phyloP scores from a whole-genome alignment of 179 eudicot species.

The Corrigiola litoralis region DNA sequence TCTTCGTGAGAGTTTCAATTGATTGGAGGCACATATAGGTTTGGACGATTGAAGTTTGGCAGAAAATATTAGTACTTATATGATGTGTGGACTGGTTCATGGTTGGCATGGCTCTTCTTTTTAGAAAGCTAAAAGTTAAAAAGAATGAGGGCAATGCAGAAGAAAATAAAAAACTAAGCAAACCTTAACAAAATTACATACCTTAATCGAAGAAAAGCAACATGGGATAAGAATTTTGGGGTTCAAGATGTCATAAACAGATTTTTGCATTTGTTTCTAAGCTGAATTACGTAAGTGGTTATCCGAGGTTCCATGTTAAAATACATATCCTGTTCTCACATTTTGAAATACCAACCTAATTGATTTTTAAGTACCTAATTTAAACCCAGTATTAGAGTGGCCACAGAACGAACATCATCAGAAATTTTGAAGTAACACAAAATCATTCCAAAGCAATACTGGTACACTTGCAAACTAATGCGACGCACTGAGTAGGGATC shows the following conservation, averaged over 20 bases:
- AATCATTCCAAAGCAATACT: no score
- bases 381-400: not conserved
- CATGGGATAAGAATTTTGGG: conserved; percentile 3
- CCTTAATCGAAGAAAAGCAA: conserved; percentile 1
- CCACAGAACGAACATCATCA: not conserved
- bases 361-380: not conserved
- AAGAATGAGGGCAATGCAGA: not conserved
- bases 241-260: conserved; percentile 13
- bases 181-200: not conserved
- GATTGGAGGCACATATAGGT: conserved; percentile 15
- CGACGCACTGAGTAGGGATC: no score
- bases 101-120: conserved; percentile 24
- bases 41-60: conserved; percentile 2
- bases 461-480: no score
- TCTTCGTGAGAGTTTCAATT: not conserved
- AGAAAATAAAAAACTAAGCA: not conserved
- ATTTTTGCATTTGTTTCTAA: not conserved
- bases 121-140: conserved; percentile 11
- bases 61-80: not conserved
- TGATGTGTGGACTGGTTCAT: conserved; percentile 4
- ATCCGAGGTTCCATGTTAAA: not conserved
- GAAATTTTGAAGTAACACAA: not conserved
- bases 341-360: not conserved
- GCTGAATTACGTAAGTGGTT: not conserved
- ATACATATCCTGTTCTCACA: not conserved